phyloP scores from a whole-genome alignment of 345 rosid species.

The Microthlaspi erraticum region DNA sequence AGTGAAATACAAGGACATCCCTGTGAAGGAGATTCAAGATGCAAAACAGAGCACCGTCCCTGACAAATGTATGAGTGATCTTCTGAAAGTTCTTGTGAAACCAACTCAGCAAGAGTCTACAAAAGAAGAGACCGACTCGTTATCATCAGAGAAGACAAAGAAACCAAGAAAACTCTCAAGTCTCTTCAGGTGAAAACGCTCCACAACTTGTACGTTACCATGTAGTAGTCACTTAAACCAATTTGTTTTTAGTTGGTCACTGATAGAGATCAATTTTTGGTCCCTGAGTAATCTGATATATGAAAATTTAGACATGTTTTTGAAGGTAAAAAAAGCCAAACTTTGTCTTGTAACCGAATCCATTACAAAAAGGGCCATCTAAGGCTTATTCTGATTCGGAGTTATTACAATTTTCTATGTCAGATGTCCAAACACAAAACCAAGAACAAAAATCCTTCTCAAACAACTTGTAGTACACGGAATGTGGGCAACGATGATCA shows the following conservation, averaged over 20 bases:
- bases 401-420: neutral
- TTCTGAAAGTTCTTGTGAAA: constrained; percentile 29
- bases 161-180: constrained; percentile 45
- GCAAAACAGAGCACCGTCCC: neutral
- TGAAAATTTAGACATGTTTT: neutral
- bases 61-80: constrained; percentile 34
- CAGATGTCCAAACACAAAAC: constrained; percentile 15
- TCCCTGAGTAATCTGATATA: neutral
- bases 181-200: constrained; percentile 51
- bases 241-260: neutral
- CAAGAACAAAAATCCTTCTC: constrained; percentile 14
- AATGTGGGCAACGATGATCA: neutral
- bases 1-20: neutral
- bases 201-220: neutral
- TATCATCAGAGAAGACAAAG: constrained; percentile 32
- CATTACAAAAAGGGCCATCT: neutral
- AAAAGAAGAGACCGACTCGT: constrained; percentile 34
- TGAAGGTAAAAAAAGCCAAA: neutral
- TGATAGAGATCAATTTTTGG: constrained; percentile 23
- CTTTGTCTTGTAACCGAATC: neutral
- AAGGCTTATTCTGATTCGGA: neutral
- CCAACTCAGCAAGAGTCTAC: constrained; percentile 18
- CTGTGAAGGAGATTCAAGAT: constrained; percentile 22
- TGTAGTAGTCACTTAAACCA: constrained; percentile 1
- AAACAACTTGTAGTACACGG: constrained; percentile 4